Percentiles rank a stretch among this genome's conserved stretches.
Conservation (phyloP, 768 basidiomycete species). For the Sporobolomyces pararoseus region DNA sequence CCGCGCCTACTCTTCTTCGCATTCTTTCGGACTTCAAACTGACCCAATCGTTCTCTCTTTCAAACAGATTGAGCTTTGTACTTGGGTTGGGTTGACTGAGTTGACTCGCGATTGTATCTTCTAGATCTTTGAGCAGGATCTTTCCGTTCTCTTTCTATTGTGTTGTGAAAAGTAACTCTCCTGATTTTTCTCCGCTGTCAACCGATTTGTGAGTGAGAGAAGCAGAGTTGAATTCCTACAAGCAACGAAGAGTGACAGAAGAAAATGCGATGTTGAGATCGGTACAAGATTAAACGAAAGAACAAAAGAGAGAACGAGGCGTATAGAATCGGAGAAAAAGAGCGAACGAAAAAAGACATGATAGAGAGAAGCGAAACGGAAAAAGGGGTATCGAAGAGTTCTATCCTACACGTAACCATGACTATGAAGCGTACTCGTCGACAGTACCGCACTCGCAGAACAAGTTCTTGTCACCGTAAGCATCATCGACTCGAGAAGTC, state of each 20-base stretch:
- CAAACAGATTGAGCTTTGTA: constrained; percentile 22
- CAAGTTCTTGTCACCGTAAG: constrained; percentile 83
- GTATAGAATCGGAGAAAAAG: no score
- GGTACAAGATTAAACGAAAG: neutral
- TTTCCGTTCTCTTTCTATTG: neutral
- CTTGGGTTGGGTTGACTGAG: constrained; percentile 6
- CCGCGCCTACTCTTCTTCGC: no score
- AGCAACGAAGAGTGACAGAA: neutral
- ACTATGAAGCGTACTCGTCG: constrained; percentile 27
- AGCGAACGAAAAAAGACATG: no score
- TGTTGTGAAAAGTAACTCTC: neutral
- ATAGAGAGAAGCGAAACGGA: neutral
- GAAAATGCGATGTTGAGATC: constrained; percentile 22
- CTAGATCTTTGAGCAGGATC: neutral
- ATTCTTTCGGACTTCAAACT: no score
- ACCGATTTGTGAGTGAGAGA: neutral
- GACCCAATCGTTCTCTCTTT: neutral
- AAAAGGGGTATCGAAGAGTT: neutral
- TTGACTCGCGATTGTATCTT: neutral
- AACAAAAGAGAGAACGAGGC: neutral
- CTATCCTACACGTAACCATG: no score
- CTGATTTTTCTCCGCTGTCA: no score
- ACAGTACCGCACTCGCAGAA: constrained; percentile 52
- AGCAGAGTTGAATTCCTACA: constrained; percentile 10
- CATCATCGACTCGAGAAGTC: constrained; percentile 86